Base-by-base conservation (phyloP, 208 protist genomes). In the Trypanosoma scelopori region DNA sequence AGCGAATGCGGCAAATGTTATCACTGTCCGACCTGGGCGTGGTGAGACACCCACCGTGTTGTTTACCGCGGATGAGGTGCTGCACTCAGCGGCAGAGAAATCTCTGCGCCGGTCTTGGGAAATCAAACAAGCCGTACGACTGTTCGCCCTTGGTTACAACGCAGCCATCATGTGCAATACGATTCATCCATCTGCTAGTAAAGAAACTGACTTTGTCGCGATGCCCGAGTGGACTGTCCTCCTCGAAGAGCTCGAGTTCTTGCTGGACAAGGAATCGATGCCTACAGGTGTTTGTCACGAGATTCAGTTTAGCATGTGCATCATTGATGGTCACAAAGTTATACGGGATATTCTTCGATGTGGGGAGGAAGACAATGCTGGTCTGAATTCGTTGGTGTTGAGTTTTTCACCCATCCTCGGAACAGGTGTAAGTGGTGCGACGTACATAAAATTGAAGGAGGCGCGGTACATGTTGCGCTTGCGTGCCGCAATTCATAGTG, bases 341-440 rank as follows among this genome's bases (percentile, higher is more conserved):
- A 5, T 58, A 4, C n/a, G 35, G 35, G 53, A 58, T 42, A 7
- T 58, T 16, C 23, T 58, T 37, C 27, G 27, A 3, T 16, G 5
- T 37, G 15, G 25, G n/a, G 30, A 43, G 28, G 35, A 58, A 4
- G 35, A 58, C 6, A 45, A 58, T 27, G 28, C 7, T 42, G 22
- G 1, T 45, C 3, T 3, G 20, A 16, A 42, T 37, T 28, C 53
- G 20, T 23, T 58, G 32, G 20, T 12, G n/a, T 28, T 58, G 7
- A 43, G 53, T 43, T 58, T 43, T 58, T 58, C 53, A 37, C 23
- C 53, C 43, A 18, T 58, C 28, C 35, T 58, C n/a, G 53, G 53
- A 3, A 58, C 30, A 12, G 20, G 12, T 43, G 16, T 58, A 22
- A 58, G 35, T 43, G 32, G 32, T n/a, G 53, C 28, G 18, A 28